Evolutionary conservation across 768 basidiomycete genomes (phyloP), one percentile per base, ranked within the genome.

Genomic region (Cyclocybe aegerita): DNA sequence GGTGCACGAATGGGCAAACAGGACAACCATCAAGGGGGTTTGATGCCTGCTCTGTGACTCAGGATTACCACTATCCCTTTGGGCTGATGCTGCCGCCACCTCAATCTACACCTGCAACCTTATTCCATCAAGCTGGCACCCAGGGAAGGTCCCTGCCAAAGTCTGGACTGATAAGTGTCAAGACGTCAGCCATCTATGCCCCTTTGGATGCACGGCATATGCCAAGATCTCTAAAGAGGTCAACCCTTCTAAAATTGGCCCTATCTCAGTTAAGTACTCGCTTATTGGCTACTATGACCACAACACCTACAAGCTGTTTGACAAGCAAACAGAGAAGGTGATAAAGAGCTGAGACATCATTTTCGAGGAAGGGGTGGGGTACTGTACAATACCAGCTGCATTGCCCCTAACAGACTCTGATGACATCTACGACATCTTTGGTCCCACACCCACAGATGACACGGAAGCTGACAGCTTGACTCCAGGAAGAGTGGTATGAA

Each of bases 1-100:
- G 0, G 50, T 62, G 0, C 66, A 59, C 0, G 66, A 74, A 46
- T 57, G 60, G 0, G 43, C 49, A 2, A 70, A 68, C 39, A 39
- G 57, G 0, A 67, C 64, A 0, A 50, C 69, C 3, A 40, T 66
- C 9, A 63, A 69, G 6, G 39, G 56, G 2, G 58, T 54, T 0
- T 47, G 65, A 0, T 50, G 58, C 14, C 17, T 45, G 3, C 32
- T 29, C 30, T n/a, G n/a, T 11, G 43, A 45, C 29, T 31, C 32
- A 30, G 17, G 43, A 31, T 15, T 15, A 45, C 43, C 43, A 32
- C 8, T 31, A 2, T 48, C 35, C 10, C 50, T 40, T 31, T 3
- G 43, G 2, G 43, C 32, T 3, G 30, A 17, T 16, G n/a, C 43
- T 16, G 11, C 11, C 11, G 17, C 14, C 3, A n/a, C 12, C 3